These are phyloP conservation scores for Gossypium gossypioides DNA, from an alignment of 441 rosid species.

Conservation along the genomic window DNA sequence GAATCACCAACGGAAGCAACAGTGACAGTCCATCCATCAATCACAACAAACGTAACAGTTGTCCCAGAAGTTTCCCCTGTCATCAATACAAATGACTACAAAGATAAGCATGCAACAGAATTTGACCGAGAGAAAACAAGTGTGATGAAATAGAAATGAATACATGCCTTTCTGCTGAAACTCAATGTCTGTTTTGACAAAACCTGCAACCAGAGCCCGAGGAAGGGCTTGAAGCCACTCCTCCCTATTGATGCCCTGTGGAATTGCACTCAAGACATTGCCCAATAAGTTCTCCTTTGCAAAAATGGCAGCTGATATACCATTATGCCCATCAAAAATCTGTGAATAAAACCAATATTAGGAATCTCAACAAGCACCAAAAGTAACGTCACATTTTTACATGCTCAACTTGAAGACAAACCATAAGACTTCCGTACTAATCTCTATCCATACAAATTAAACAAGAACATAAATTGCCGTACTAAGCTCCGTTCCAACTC, in stretches of 20 bases:
- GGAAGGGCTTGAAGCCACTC: constrained; percentile 98
- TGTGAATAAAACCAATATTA: constrained; percentile 24
- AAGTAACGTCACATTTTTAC: not conserved
- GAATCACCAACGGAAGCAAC: constrained; percentile 98
- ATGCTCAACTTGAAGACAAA: not conserved
- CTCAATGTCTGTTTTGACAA: constrained; percentile 94
- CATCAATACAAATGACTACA: constrained; percentile 15
- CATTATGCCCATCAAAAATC: constrained; percentile 97
- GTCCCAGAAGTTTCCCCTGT: constrained; percentile 97
- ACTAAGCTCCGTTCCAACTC: not conserved
- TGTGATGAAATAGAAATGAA: not conserved
- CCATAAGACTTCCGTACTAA: not conserved
- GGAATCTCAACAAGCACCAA: constrained; percentile 4
- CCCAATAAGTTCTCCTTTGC: constrained; percentile 67
- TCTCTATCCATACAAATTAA: not conserved
- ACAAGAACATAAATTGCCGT: not conserved
- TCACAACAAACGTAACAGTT: constrained; percentile 85
- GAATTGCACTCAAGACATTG: constrained; percentile 86
- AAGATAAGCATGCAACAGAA: constrained; percentile 13
- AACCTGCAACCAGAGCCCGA: constrained; percentile 87
- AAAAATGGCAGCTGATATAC: constrained; percentile 91
- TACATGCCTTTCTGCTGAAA: constrained; percentile 76
- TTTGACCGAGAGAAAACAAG: constrained; percentile 7
- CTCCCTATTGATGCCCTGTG: constrained; percentile 55
- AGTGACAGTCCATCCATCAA: constrained; percentile 96